These are phyloP conservation scores for Serendipita sp. DNA, from an alignment of 768 basidiomycete species.

Conservation along the genomic window DNA sequence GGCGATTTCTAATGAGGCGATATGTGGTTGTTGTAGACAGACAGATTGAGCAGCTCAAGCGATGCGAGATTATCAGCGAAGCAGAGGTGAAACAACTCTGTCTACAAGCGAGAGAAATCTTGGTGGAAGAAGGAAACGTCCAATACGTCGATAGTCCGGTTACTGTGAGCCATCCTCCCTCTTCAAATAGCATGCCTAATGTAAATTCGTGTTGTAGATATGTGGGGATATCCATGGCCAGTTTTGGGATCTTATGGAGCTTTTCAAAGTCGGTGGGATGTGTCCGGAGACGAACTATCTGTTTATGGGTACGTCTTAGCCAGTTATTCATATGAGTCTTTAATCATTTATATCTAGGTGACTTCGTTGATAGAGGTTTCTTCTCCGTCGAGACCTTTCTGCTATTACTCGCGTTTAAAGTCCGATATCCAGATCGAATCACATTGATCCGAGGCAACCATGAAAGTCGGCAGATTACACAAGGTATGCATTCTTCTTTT, in stretches of 20 bases:
- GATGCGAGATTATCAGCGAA: conserved; percentile 91
- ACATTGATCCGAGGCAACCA: conserved; percentile 90
- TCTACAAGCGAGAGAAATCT: conserved; percentile 87
- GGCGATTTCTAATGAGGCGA: background rate
- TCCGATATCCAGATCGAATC: conserved; percentile 84
- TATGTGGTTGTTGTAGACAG: conserved; percentile 33
- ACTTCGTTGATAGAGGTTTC: conserved; percentile 94
- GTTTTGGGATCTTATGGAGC: conserved; percentile 90
- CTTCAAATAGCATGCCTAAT: background rate
- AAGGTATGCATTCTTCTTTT: conserved; percentile 77
- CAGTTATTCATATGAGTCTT: background rate
- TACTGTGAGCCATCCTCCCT: conserved; percentile 26
- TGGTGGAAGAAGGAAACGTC: conserved; percentile 96
- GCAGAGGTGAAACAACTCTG: conserved; percentile 91
- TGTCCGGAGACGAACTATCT: conserved; percentile 88
- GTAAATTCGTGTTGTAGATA: conserved; percentile 23
- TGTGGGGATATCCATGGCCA: conserved; percentile 97
- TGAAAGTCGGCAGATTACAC: conserved; percentile 93
- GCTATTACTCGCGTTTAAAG: conserved; percentile 75
- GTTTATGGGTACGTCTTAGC: conserved; percentile 47
- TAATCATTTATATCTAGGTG: conserved; percentile 37
- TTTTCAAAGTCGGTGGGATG: conserved; percentile 71
- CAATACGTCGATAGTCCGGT: conserved; percentile 93
- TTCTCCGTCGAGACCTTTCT: conserved; percentile 94
- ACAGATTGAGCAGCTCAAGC: conserved; percentile 86